Conservation (phyloP, 2,329 filamentous ascomycete genomes). For the Penicillium sp. region DNA sequence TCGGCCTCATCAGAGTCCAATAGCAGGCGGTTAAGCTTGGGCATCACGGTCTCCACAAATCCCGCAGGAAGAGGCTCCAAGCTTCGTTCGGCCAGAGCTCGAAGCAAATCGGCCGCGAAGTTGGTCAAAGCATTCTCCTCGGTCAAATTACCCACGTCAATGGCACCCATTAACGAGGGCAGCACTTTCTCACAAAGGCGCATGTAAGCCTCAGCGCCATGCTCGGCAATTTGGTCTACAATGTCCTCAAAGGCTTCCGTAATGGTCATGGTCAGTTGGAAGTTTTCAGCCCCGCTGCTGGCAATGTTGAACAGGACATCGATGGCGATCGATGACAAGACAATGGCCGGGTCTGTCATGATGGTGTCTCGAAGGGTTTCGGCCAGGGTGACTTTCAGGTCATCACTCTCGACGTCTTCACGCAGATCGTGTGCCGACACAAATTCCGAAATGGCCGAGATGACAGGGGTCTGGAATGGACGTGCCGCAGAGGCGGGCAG, state of each 20-base stretch:
- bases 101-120: constrained; percentile 81
- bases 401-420: constrained; percentile 85
- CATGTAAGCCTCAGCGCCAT: constrained; percentile 68
- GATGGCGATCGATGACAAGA: constrained; percentile 68
- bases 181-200: constrained; percentile 81
- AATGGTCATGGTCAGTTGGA: constrained; percentile 84
- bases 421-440: constrained; percentile 76
- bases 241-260: constrained; percentile 91
- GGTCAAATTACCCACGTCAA: constrained; percentile 83
- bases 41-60: constrained; percentile 81
- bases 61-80: constrained; percentile 81
- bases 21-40: constrained; percentile 79
- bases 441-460: constrained; percentile 67
- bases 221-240: constrained; percentile 65
- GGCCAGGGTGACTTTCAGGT: constrained; percentile 85
- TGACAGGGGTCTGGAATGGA: constrained; percentile 61
- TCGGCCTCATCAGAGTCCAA: constrained; percentile 85
- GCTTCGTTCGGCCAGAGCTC: constrained; percentile 77
- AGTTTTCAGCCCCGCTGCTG: constrained; percentile 84
- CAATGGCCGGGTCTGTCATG: constrained; percentile 72
- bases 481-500: constrained; percentile 52
- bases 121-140: constrained; percentile 77
- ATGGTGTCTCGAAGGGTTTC: constrained; percentile 85
- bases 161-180: constrained; percentile 82
- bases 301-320: constrained; percentile 87